Conservation (phyloP, 1,284 basidiomycete species). For the Ustanciosporium gigantosporum region DNA sequence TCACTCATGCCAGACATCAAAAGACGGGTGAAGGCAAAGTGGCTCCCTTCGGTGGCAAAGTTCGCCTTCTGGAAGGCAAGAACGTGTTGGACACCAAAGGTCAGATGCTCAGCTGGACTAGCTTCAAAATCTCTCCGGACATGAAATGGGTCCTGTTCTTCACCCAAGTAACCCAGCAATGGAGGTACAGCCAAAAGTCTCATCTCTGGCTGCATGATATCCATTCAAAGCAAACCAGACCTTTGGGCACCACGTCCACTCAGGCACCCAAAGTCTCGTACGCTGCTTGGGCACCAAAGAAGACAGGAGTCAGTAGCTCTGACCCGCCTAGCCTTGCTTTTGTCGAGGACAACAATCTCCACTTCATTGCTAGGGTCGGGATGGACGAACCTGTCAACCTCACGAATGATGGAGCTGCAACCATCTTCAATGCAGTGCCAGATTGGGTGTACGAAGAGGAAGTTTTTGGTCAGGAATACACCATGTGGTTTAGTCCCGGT, state of each 20-base stretch:
- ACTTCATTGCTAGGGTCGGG: slow-evolving; percentile 16
- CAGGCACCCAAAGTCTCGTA: slow-evolving; percentile 21
- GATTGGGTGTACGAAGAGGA: slow-evolving; percentile 70
- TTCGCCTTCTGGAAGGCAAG: slow-evolving; percentile 34
- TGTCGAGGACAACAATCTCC: slow-evolving; percentile 50
- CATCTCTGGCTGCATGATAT: slow-evolving; percentile 84
- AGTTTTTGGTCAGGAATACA: slow-evolving; percentile 73
- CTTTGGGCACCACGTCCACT: slow-evolving; percentile 56
- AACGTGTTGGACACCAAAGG: slow-evolving; percentile 39
- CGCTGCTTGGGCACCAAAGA: slow-evolving; percentile 32
- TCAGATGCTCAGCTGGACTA: slow-evolving; percentile 32
- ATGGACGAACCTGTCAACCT: slow-evolving; percentile 72
- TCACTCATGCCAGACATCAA: slow-evolving; percentile 40
- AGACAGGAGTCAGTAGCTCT: background rate
- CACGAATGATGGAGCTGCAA: slow-evolving; percentile 78
- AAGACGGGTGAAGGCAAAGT: slow-evolving; percentile 44
- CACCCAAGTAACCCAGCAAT: slow-evolving; percentile 69
- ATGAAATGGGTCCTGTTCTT: slow-evolving; percentile 45
- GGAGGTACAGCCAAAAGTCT: slow-evolving; percentile 83
- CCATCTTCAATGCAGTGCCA: slow-evolving; percentile 88
- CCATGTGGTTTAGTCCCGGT: slow-evolving; percentile 90
- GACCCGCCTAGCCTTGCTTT: slow-evolving; percentile 30
- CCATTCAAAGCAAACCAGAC: slow-evolving; percentile 70
- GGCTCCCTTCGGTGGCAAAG: slow-evolving; percentile 42
- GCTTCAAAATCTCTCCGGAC: slow-evolving; percentile 45